phyloP scores from a whole-genome alignment of 768 basidiomycete genomes.

The Hericium coralloides region DNA sequence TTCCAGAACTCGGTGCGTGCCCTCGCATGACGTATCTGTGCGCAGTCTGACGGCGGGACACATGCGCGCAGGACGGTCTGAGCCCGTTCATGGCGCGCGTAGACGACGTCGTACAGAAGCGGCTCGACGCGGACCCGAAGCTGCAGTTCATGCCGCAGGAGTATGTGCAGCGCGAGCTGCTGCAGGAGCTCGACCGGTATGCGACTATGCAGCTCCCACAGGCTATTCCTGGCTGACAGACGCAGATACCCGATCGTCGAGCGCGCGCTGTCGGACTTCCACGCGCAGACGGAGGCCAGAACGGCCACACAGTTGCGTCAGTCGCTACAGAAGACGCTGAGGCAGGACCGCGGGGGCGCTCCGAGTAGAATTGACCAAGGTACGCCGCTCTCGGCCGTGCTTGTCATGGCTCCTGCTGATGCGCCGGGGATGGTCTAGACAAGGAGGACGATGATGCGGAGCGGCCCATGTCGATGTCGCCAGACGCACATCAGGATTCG shows the following conservation, averaged over 20 bases:
- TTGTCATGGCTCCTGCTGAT: no score
- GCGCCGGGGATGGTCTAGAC: no score
- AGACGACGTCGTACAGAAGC: slow-evolving; percentile 45
- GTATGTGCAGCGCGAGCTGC: slow-evolving; percentile 41
- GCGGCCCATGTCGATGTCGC: no score
- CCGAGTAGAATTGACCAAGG: neutral
- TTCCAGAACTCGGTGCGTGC: slow-evolving; percentile 49
- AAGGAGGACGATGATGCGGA: no score
- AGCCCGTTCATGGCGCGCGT: slow-evolving; percentile 43
- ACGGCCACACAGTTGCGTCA: neutral
- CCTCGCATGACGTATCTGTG: neutral
- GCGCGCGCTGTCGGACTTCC: slow-evolving; percentile 2
- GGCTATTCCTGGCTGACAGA: neutral
- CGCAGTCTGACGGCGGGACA: neutral
- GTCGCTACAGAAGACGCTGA: neutral
- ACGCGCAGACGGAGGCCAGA: neutral
- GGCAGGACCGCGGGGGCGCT: neutral
- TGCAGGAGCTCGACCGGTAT: slow-evolving; percentile 60
- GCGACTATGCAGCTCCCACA: slow-evolving; percentile 1
- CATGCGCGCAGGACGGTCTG: slow-evolving; percentile 14
- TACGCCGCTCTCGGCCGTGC: neutral
- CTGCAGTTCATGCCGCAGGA: slow-evolving; percentile 36
- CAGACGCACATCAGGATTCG: no score
- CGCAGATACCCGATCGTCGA: slow-evolving; percentile 1
- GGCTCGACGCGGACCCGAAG: slow-evolving; percentile 38